These are phyloP conservation scores for Peterozyma toletana DNA, from an alignment of 805 yeast genomes.

Conservation along the genomic window DNA sequence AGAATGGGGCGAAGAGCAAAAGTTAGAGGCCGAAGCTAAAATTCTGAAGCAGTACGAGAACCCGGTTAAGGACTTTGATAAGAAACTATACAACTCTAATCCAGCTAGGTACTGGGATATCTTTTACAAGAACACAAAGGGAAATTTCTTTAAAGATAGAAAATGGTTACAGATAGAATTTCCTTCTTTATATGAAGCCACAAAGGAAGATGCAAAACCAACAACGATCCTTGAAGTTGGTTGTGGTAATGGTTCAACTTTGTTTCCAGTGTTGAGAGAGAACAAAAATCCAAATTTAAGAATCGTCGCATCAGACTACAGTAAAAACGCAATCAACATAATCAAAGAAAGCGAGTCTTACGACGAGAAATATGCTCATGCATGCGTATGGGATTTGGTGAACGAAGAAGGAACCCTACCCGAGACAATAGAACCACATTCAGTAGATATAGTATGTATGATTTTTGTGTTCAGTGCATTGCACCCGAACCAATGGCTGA, in stretches of 20 bases:
- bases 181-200: conserved; percentile 75
- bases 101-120: conserved; percentile 96
- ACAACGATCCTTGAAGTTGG: conserved; percentile 84
- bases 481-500: conserved; percentile 84
- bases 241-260: conserved; percentile 97
- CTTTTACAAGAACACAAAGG: conserved; percentile 83
- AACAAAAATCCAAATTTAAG: conserved; percentile 73
- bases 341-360: conserved; percentile 62
- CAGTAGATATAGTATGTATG: conserved; percentile 91
- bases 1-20: conserved; percentile 93
- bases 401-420: conserved; percentile 70
- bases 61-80: conserved; percentile 89
- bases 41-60: conserved; percentile 66
- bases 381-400: conserved; percentile 94
- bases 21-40: conserved; percentile 63
- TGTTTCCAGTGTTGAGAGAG: conserved; percentile 81
- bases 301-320: conserved; percentile 84
- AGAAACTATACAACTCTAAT: conserved; percentile 65
- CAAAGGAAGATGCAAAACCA: conserved; percentile 64
- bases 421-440: conserved; percentile 71
- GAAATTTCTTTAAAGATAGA: conserved; percentile 92
- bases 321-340: conserved; percentile 81
- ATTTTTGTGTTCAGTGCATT: conserved; percentile 91
- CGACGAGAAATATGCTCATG: conserved; percentile 56
- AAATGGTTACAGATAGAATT: conserved; percentile 95